Conservation (phyloP, 805 yeast genomes). For the Zygosaccharomyces rouxii region DNA sequence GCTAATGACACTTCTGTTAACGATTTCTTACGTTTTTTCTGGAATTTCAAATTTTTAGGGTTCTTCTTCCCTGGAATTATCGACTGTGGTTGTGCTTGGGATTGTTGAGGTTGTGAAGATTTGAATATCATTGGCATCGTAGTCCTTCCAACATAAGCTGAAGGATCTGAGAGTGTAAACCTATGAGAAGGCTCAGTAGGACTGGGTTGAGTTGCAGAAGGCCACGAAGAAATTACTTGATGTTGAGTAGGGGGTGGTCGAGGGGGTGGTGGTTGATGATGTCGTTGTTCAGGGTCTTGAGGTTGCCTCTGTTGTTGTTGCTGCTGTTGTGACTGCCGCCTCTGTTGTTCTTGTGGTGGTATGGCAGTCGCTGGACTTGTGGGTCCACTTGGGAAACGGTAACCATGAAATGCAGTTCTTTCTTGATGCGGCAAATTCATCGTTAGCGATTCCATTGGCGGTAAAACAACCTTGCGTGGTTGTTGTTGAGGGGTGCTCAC, state of each 20-base stretch:
- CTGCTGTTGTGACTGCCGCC: background rate
- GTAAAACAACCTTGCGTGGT: constrained; percentile 9
- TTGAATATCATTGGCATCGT: constrained; percentile 9
- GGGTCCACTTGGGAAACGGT: constrained; percentile 8
- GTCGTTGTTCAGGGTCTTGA: background rate
- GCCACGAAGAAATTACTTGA: constrained; percentile 9
- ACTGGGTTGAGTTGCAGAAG: background rate
- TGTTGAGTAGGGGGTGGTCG: background rate
- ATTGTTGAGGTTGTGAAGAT: constrained; percentile 1
- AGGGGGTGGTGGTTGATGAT: background rate
- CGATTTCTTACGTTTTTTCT: constrained; percentile 9
- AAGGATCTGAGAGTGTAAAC: constrained; percentile 11
- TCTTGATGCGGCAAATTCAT: constrained; percentile 9
- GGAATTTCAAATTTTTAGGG: constrained; percentile 6
- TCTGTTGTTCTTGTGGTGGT: background rate
- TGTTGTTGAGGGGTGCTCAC: background rate
- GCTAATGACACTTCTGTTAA: constrained; percentile 4
- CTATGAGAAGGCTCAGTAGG: constrained; percentile 6
- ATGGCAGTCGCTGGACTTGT: background rate
- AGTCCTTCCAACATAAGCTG: constrained; percentile 1
- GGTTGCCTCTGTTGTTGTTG: background rate
- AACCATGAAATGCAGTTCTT: constrained; percentile 3
- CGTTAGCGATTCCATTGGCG: constrained; percentile 13
- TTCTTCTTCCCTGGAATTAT: constrained; percentile 6
- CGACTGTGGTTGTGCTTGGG: background rate